Evolutionary conservation across 2,329 filamentous ascomycete genomes (phyloP), one percentile per base, ranked within the genome.

Genomic region (Microcyclosporella mali): DNA sequence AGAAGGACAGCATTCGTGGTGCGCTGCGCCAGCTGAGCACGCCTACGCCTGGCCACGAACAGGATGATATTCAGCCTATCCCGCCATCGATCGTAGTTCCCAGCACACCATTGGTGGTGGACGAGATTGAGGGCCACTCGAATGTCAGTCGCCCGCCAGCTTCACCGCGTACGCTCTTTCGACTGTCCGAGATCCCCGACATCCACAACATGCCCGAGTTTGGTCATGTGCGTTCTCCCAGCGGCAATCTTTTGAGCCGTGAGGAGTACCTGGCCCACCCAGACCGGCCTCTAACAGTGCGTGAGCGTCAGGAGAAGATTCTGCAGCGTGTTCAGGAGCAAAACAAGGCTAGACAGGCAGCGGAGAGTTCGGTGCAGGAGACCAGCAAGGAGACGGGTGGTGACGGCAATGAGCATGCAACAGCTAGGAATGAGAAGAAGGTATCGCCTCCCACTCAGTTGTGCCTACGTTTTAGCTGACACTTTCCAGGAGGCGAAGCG

Each of bases 221-320:
- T n/a, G 41, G 41, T 1, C 48, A 54, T 21, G 43, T 64, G 14
- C 52, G 56, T 6, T 58, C 57, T 14, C 62, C 59, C 3, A 62
- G 57, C 36, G 62, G 62, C 14, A 53, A 61, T 25, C 28, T 62
- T 1, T 52, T 64, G 3, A 45, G 42, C 10, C 44, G 47, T 8
- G 52, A 53, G 29, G 40, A 58, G 25, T 60, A 53, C 38, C 43
- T 53, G 8, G 44, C 33, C 7, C 56, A 56, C 21, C 47, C 49
- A 2, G 55, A 59, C 43, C 59, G 65, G 4, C 63, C 63, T 2
- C 37, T 55, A 21, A 59, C 59, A 28, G 55, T 67, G 33, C 49
- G 59, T 19, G 65, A 67, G 52, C 55, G 65, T 14, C 63, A 65
- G 49, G 53, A 61, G 46, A 51, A 47, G 11, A 65, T 67, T 17